phyloP scores from a whole-genome alignment of 139 green algal genomes.

The Edaphochlamys debaryana region DNA sequence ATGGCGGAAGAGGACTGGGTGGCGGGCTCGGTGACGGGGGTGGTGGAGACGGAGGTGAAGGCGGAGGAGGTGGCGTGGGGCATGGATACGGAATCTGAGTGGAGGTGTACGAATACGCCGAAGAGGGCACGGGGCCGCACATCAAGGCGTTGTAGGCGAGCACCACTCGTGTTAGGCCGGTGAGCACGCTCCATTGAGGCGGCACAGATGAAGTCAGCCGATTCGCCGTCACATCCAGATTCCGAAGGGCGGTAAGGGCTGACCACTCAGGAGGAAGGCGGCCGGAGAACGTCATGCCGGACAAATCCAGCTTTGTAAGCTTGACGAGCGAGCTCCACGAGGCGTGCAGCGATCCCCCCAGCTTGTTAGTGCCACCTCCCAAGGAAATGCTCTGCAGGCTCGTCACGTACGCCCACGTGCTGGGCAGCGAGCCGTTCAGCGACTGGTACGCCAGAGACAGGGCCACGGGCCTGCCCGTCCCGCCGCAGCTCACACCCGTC shows the following conservation, averaged over 20 bases:
- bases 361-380: neutral
- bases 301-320: slow-evolving; percentile 23
- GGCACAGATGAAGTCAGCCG: neutral
- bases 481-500: no score
- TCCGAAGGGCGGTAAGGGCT: neutral
- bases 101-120: neutral
- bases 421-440: no score
- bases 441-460: no score
- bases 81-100: neutral
- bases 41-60: neutral
- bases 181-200: neutral
- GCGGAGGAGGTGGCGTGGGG: neutral
- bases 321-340: slow-evolving; percentile 16
- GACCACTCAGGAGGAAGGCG: slow-evolving; percentile 34
- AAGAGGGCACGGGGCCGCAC: neutral
- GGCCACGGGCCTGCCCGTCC: no score
- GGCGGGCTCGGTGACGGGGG: neutral
- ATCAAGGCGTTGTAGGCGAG: neutral
- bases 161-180: neutral
- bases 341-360: slow-evolving; percentile 11
- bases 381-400: no score
- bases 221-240: neutral
- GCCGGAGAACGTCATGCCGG: slow-evolving; percentile 31
- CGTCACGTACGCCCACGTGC: no score
- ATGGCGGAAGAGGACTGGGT: neutral